These are phyloP conservation scores for Thielaviopsis euricoi DNA, from an alignment of 2,329 filamentous ascomycete species.

Conservation along the genomic window DNA sequence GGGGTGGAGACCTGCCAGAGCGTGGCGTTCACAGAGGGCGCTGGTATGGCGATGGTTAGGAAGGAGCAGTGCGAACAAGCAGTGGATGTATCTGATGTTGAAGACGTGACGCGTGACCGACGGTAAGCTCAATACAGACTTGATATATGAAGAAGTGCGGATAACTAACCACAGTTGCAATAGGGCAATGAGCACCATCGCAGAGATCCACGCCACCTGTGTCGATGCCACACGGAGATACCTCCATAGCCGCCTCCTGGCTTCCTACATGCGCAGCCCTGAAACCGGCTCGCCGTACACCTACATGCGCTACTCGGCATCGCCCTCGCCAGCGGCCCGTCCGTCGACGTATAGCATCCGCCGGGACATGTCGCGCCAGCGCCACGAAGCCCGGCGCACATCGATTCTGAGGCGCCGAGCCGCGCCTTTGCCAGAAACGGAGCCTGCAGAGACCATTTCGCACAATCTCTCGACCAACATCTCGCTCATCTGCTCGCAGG, in stretches of 20 bases:
- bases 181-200: constrained; percentile 2
- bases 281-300: neutral
- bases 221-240: constrained; percentile 15
- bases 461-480: constrained; percentile 17
- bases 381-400: neutral
- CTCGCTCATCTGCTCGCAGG: constrained; percentile 17
- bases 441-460: constrained; percentile 12
- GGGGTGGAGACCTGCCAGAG: neutral
- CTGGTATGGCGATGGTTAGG: neutral
- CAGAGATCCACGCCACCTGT: constrained; percentile 15
- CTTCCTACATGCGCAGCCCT: constrained; percentile 14
- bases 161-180: neutral
- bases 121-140: neutral
- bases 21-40: neutral
- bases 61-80: neutral
- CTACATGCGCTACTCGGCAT: neutral
- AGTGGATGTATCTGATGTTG: neutral
- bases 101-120: neutral
- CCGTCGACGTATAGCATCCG: neutral
- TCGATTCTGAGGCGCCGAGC: neutral
- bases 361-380: neutral
- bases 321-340: neutral
- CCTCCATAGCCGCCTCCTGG: constrained; percentile 13
- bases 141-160: neutral
- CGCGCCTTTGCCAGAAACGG: neutral